Percentiles rank a stretch among this genome's conserved stretches.
Conservation (phyloP, 2,329 filamentous ascomycete genomes). For the Mycosphaerella arachidis region DNA sequence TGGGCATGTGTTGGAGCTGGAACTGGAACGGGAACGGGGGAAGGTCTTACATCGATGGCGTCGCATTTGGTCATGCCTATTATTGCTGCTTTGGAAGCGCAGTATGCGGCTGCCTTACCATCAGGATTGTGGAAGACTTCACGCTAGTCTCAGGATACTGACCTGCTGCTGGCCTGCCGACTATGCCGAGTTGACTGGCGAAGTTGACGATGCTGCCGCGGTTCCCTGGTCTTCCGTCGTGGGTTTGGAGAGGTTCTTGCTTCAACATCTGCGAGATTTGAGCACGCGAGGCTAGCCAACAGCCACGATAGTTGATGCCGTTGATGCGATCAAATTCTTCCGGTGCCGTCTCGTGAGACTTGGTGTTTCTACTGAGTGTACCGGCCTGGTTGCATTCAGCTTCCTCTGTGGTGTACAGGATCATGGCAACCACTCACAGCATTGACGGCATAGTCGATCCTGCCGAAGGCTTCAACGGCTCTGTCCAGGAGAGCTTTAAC, state of each 20-base stretch:
- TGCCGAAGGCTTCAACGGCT: constrained; percentile 34
- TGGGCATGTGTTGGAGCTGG: neutral
- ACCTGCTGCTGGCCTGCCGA: constrained; percentile 42
- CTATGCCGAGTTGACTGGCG: constrained; percentile 42
- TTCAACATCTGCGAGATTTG: constrained; percentile 42
- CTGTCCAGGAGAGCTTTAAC: constrained; percentile 34
- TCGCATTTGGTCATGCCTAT: constrained; percentile 45
- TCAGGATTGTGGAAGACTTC: neutral
- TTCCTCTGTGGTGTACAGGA: neutral
- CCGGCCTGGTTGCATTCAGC: constrained; percentile 22
- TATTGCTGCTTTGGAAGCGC: constrained; percentile 45
- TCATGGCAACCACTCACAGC: constrained; percentile 30
- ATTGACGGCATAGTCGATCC: constrained; percentile 48
- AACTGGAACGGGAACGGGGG: too few species aligned
- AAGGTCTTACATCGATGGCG: constrained; percentile 42
- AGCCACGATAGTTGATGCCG: constrained; percentile 42
- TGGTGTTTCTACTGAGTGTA: constrained; percentile 37
- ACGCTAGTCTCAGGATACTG: constrained; percentile 17
- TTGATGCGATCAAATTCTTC: constrained; percentile 44
- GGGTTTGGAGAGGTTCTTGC: constrained; percentile 41
- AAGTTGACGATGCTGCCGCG: constrained; percentile 46
- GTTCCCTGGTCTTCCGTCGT: constrained; percentile 41
- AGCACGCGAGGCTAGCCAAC: constrained; percentile 44
- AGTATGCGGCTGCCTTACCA: constrained; percentile 39
- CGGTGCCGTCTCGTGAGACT: constrained; percentile 34